phyloP scores from a whole-genome alignment of 2,329 filamentous ascomycete genomes.

The Microascus cirrosus region DNA sequence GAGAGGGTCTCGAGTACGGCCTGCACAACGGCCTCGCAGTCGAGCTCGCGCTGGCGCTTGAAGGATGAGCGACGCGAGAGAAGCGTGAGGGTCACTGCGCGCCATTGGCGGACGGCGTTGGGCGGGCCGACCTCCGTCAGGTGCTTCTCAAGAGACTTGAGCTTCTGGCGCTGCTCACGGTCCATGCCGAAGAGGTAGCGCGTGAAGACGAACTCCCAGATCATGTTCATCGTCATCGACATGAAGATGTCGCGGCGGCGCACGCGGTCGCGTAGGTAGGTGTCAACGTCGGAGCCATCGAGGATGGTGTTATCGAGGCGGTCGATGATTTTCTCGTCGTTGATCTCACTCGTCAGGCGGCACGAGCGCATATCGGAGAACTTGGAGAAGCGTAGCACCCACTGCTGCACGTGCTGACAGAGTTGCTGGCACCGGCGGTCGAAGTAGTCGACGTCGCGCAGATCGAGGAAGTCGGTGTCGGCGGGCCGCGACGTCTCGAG shows the following conservation, averaged over 20 bases:
- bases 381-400: constrained; percentile 96
- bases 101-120: constrained; percentile 92
- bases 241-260: constrained; percentile 90
- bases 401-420: constrained; percentile 92
- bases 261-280: constrained; percentile 78
- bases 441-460: constrained; percentile 90
- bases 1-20: constrained; percentile 72
- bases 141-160: constrained; percentile 90
- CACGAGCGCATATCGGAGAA: constrained; percentile 89
- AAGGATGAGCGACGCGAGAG: constrained; percentile 75
- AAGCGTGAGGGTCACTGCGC: constrained; percentile 85
- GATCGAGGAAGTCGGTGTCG: constrained; percentile 63
- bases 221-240: constrained; percentile 98
- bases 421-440: constrained; percentile 88
- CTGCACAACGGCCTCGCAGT: constrained; percentile 92
- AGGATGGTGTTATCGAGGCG: constrained; percentile 89
- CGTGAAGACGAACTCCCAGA: constrained; percentile 98
- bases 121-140: constrained; percentile 78
- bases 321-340: constrained; percentile 87
- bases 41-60: constrained; percentile 68
- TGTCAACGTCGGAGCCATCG: constrained; percentile 87
- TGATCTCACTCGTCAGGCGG: constrained; percentile 71
- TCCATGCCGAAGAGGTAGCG: constrained; percentile 98
- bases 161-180: constrained; percentile 90
- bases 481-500: constrained; percentile 42